Conservation (phyloP, 2,329 filamentous ascomycete species). For the Neopestalotiopsis clavispora region DNA sequence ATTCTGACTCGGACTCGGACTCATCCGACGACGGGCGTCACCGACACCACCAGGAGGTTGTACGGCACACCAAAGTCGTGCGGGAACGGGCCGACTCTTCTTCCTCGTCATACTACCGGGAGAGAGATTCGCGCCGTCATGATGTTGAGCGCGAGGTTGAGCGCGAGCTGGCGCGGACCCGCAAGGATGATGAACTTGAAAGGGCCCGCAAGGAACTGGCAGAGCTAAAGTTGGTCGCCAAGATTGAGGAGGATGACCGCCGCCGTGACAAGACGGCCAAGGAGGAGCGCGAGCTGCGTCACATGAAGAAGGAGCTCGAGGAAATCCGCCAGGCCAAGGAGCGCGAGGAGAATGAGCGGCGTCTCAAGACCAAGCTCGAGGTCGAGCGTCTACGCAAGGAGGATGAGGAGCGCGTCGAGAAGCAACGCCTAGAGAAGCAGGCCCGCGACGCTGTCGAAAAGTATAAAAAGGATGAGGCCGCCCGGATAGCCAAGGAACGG, state of each 20-base stretch:
- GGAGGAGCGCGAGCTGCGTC: constrained; percentile 42
- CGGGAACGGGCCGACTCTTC: constrained; percentile 42
- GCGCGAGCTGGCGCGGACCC: constrained; percentile 39
- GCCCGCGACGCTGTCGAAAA: constrained; percentile 56
- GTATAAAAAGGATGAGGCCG: constrained; percentile 55
- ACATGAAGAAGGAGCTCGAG: constrained; percentile 39
- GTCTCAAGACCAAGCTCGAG: constrained; percentile 58
- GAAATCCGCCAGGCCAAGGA: constrained; percentile 46
- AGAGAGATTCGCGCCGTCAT: constrained; percentile 27
- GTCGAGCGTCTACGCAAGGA: constrained; percentile 52
- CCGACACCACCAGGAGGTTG: constrained; percentile 26
- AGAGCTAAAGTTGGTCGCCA: constrained; percentile 46
- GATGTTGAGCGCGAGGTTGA: constrained; percentile 32
- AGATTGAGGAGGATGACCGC: constrained; percentile 47
- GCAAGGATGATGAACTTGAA: constrained; percentile 45
- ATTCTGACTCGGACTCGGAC: constrained; percentile 45
- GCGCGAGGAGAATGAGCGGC: constrained; percentile 53
- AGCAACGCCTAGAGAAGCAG: constrained; percentile 48
- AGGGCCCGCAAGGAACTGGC: constrained; percentile 41
- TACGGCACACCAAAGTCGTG: constrained; percentile 30
- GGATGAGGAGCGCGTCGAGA: constrained; percentile 49
- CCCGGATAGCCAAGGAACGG: constrained; percentile 51
- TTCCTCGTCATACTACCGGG: constrained; percentile 32
- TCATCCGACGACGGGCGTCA: constrained; percentile 42
- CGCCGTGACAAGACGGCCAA: constrained; percentile 44